These are phyloP conservation scores for Neurospora sp. DNA, from an alignment of 2,329 filamentous ascomycete genomes.

Conservation along the genomic window DNA sequence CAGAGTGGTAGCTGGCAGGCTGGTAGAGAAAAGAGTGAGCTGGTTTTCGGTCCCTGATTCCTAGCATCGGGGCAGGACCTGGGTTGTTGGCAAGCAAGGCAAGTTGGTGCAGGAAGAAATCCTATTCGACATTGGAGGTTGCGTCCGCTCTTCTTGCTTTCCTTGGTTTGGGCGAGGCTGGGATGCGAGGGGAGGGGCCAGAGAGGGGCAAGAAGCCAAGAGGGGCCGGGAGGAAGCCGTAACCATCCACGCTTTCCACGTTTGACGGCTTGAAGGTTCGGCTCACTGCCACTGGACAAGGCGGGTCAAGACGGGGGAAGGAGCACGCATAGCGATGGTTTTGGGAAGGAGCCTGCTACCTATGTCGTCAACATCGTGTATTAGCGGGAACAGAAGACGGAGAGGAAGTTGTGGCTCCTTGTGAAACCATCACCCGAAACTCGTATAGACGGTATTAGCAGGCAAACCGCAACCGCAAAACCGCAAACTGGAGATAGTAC, in stretches of 20 bases:
- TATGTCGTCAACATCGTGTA: neutral
- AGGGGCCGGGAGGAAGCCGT: neutral
- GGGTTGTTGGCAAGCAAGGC: neutral
- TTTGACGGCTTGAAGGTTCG: neutral
- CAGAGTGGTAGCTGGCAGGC: neutral
- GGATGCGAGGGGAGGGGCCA: neutral
- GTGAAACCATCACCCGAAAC: neutral
- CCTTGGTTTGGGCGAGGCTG: neutral
- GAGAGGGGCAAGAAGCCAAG: neutral
- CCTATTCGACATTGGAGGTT: slow-evolving; percentile 2
- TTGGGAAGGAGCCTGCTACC: neutral
- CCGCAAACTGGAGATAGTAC: neutral
- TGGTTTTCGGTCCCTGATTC: neutral
- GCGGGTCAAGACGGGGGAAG: neutral
- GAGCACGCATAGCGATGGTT: neutral
- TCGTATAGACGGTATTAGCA: neutral
- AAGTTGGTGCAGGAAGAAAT: slow-evolving; percentile 2
- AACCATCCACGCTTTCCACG: neutral
- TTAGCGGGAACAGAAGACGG: neutral
- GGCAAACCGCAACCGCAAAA: neutral
- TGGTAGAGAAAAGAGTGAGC: neutral
- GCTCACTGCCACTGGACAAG: neutral
- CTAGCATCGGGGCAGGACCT: neutral
- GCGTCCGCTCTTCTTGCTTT: neutral
- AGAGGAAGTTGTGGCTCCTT: neutral